These are phyloP conservation scores for Microbotryum intermedium DNA, from an alignment of 1,284 basidiomycete species.

Conservation along the genomic window DNA sequence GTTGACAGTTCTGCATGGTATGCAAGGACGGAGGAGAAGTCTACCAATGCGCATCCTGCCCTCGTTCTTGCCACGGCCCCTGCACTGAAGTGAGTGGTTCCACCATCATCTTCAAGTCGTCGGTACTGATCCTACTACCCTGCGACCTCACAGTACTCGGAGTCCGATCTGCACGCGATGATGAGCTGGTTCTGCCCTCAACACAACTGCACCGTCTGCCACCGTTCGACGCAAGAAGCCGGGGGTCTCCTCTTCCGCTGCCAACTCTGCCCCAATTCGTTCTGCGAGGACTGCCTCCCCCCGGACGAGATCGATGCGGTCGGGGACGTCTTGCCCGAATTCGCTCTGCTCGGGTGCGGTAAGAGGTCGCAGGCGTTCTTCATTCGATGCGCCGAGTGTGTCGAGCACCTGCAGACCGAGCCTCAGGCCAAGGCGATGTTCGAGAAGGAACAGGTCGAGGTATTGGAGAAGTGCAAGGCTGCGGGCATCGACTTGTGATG, in stretches of 20 bases:
- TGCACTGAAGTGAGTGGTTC: constrained; percentile 2
- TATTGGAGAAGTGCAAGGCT: constrained; percentile 1
- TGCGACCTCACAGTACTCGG: background rate
- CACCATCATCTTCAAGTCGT: background rate
- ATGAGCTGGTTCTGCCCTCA: constrained; percentile 43
- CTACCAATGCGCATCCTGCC: constrained; percentile 41
- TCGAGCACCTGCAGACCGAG: background rate
- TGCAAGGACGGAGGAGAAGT: constrained; percentile 55
- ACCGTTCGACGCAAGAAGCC: constrained; percentile 42
- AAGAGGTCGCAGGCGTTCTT: constrained; percentile 10
- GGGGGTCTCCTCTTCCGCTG: constrained; percentile 37
- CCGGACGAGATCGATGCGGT: constrained; percentile 46
- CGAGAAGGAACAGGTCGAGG: constrained; percentile 5
- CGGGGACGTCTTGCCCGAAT: constrained; percentile 52
- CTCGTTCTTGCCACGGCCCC: constrained; percentile 11
- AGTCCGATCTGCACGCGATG: constrained; percentile 1
- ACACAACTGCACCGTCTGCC: constrained; percentile 47
- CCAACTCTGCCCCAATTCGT: constrained; percentile 39
- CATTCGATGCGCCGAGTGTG: constrained; percentile 4
- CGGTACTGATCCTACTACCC: constrained; percentile 35
- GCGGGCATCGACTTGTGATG: background rate
- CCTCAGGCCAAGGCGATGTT: background rate
- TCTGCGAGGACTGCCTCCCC: constrained; percentile 55
- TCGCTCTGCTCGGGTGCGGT: constrained; percentile 31
- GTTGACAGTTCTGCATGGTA: constrained; percentile 51